Conservation (phyloP, 495 filamentous ascomycete species). For the Neurospora cerealis region DNA sequence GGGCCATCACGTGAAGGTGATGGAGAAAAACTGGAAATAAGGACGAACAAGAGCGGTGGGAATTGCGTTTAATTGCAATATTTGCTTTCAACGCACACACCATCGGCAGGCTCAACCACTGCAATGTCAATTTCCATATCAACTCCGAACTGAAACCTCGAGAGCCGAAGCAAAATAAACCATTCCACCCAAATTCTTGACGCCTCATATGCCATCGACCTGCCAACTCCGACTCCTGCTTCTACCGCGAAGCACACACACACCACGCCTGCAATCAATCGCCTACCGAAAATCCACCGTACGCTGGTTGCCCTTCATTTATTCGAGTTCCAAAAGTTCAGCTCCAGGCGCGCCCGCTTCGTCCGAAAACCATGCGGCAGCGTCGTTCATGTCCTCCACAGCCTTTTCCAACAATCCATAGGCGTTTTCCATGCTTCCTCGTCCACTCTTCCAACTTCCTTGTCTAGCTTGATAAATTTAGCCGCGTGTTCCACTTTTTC, state of each 20-base stretch:
- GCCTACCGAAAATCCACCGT: background rate
- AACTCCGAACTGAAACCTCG: background rate
- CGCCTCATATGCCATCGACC: background rate
- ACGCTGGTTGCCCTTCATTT: background rate
- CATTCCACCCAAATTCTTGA: background rate
- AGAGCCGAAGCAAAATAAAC: background rate
- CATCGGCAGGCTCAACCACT: background rate
- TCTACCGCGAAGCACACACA: background rate
- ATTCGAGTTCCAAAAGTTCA: background rate
- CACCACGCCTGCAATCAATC: background rate
- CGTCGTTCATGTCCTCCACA: background rate
- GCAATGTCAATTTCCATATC: background rate
- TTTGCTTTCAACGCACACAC: background rate
- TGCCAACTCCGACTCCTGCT: background rate
- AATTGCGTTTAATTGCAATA: background rate
- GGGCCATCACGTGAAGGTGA: background rate
- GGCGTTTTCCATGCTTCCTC: background rate
- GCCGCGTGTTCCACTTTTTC: background rate
- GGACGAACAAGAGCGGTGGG: background rate
- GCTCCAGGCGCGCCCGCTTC: background rate
- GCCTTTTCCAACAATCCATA: background rate
- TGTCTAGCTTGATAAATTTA: background rate
- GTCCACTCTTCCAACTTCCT: background rate
- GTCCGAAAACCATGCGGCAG: background rate
- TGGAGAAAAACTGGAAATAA: background rate